Evolutionary conservation across 169 alveolate species (phyloP).

Genomic region (Gregarina niphandrodes): DNA sequence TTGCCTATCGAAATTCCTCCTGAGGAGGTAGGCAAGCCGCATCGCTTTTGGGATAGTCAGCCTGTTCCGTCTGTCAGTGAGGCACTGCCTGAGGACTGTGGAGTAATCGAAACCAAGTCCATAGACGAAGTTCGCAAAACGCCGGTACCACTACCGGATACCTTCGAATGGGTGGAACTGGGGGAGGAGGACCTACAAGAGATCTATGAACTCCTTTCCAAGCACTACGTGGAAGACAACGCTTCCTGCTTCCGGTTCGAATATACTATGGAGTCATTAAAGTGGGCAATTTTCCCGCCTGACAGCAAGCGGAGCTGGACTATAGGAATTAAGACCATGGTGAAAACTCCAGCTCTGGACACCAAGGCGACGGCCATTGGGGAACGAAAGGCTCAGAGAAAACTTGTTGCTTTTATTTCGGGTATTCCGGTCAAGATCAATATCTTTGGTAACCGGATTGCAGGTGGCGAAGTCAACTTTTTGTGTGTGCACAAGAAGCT

Average conservation of each 20-base stretch:
- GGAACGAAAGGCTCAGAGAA: too few species aligned
- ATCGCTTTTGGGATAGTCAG: slow-evolving; percentile 79
- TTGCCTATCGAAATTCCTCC: too few species aligned
- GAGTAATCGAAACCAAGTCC: slow-evolving; percentile 21
- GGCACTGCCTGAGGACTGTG: slow-evolving; percentile 14
- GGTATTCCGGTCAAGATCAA: slow-evolving; percentile 69
- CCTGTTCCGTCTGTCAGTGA: slow-evolving; percentile 67
- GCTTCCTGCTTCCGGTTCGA: slow-evolving; percentile 79
- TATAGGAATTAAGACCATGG: too few species aligned
- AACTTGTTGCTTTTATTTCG: slow-evolving; percentile 70
- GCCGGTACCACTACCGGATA: slow-evolving; percentile 61
- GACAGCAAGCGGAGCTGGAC: slow-evolving; percentile 61
- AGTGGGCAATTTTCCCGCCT: slow-evolving; percentile 81
- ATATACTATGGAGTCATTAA: slow-evolving; percentile 68
- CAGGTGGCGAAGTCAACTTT: slow-evolving; percentile 81
- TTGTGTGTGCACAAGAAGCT: slow-evolving; percentile 87
- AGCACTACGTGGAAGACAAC: slow-evolving; percentile 90
- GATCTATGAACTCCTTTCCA: slow-evolving; percentile 55
- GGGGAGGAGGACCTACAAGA: slow-evolving; percentile 16
- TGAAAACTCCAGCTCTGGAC: not conserved
- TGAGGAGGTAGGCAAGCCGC: slow-evolving; percentile 7
- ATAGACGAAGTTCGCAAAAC: slow-evolving; percentile 31
- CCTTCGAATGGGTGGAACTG: slow-evolving; percentile 62
- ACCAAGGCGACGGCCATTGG: not conserved
- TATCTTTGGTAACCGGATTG: slow-evolving; percentile 35